These are phyloP conservation scores for Taxillus chinensis DNA, from an alignment of 164 flowering plant genomes.

Conservation along the genomic window DNA sequence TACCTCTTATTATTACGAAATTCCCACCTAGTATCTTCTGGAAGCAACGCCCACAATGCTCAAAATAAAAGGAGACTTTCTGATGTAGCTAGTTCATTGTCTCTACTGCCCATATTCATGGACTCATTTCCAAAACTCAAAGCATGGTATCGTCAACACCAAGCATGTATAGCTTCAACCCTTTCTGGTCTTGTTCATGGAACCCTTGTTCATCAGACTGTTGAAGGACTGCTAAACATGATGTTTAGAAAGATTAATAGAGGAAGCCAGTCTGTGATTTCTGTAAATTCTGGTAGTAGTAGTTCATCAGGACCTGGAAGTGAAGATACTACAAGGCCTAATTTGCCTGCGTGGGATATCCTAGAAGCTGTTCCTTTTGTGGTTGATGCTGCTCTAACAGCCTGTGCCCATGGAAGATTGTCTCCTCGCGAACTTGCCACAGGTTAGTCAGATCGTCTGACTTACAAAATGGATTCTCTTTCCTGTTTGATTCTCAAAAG, in stretches of 20 bases:
- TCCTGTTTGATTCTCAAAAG: too few relatives aligned
- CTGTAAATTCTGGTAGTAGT: slow-evolving; percentile 68
- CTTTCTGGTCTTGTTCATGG: slow-evolving; percentile 84
- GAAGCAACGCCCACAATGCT: slow-evolving; percentile 22
- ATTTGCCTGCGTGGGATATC: slow-evolving; percentile 93
- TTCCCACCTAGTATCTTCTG: slow-evolving; percentile 51
- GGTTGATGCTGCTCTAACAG: slow-evolving; percentile 91
- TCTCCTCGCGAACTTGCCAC: slow-evolving; percentile 96
- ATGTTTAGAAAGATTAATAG: slow-evolving; percentile 68
- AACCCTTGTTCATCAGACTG: slow-evolving; percentile 77
- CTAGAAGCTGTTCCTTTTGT: slow-evolving; percentile 96
- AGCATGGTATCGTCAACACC: slow-evolving; percentile 91
- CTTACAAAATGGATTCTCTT: too few relatives aligned
- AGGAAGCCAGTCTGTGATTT: slow-evolving; percentile 45
- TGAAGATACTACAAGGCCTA: slow-evolving; percentile 68
- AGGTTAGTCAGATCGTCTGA: slow-evolving; percentile 32
- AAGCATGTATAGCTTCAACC: slow-evolving; percentile 85
- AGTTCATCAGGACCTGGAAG: slow-evolving; percentile 67
- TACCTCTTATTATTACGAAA: slow-evolving; percentile 75
- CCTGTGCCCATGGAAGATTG: slow-evolving; percentile 86
- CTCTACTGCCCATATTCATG: slow-evolving; percentile 59
- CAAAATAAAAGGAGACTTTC: slow-evolving; percentile 42
- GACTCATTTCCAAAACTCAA: slow-evolving; percentile 88
- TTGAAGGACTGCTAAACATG: slow-evolving; percentile 71
- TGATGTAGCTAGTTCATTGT: slow-evolving; percentile 33